Evolutionary conservation across 306 rosid species (phyloP), one percentile per base, ranked within the genome.

Genomic region (Mucuna pruriens): DNA sequence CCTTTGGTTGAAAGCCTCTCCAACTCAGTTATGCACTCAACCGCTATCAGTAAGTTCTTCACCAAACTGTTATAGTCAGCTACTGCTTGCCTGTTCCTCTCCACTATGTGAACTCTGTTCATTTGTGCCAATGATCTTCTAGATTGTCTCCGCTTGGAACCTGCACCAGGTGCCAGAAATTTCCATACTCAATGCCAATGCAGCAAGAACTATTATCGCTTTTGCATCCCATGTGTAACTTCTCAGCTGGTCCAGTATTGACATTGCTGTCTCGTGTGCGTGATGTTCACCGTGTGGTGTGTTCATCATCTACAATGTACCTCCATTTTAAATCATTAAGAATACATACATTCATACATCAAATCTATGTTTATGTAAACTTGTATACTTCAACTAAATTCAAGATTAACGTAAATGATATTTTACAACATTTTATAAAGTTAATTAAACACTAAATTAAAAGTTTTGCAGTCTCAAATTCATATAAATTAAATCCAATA

Each of bases 211-310:
- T 1, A 86, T 2, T 38, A 92, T 92, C 19, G 92, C 91, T 80
- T 92, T 94, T 13, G 93, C 90, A 25, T 87, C 94, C 95, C 98
- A 92, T 0, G 85, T 23, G 80, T 88, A 90, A 8, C 40, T 67
- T 45, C 87, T 87, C 51, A 88, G 71, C 58, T 80, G 70, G 0
- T 86, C 81, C 0, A 86, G 87, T 16, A 83, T 86, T 9, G 45
- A 80, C 80, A 83, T 83, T 22, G 89, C 69, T 76, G 83, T 86
- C 4, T 46, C 6, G 40, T 86, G 87, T 22, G 89, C 87, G 8
- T 80, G 33, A 49, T 76, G 74, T 80, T 86, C 87, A 0, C 84
- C 87, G 0, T 68, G 75, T 8, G 40, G 78, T 5, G 85, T 80
- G 80, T 9, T 68, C 83, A 77, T 64, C 88, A 85, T 85, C 88